Evolutionary conservation across 2,329 filamentous ascomycete genomes (phyloP).

Genomic region (Microsporum canis): DNA sequence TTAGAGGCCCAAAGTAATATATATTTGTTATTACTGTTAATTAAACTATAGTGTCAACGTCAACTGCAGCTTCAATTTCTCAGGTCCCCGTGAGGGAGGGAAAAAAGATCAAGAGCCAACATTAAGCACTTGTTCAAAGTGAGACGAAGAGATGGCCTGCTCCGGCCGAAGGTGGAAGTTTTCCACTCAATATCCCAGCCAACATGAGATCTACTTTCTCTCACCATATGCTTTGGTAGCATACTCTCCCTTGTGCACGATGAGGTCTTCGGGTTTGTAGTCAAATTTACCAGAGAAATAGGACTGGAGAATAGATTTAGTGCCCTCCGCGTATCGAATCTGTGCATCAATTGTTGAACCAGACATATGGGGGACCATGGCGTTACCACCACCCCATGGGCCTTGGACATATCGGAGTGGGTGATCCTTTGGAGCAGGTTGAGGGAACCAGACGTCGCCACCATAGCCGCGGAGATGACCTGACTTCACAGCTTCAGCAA

Average conservation of each 20-base stretch:
- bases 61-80: background rate
- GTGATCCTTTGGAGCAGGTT: constrained; percentile 91
- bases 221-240: constrained; percentile 89
- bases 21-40: background rate
- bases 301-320: constrained; percentile 79
- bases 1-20: background rate
- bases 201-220: constrained; percentile 32
- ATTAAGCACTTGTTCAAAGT: background rate
- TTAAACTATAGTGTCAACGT: background rate
- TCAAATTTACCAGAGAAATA: constrained; percentile 82
- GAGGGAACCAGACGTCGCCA: constrained; percentile 71
- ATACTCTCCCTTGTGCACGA: constrained; percentile 81
- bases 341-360: constrained; percentile 98
- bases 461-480: constrained; percentile 55
- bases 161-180: background rate
- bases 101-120: background rate
- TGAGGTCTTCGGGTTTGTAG: constrained; percentile 83
- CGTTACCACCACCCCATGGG: constrained; percentile 93
- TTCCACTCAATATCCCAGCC: background rate
- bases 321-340: constrained; percentile 76
- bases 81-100: background rate
- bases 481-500: constrained; percentile 80
- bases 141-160: background rate
- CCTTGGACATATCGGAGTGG: constrained; percentile 84
- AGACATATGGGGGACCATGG: constrained; percentile 98